phyloP scores from a whole-genome alignment of 2,329 filamentous ascomycete species.

The Pezicula radicicola region DNA sequence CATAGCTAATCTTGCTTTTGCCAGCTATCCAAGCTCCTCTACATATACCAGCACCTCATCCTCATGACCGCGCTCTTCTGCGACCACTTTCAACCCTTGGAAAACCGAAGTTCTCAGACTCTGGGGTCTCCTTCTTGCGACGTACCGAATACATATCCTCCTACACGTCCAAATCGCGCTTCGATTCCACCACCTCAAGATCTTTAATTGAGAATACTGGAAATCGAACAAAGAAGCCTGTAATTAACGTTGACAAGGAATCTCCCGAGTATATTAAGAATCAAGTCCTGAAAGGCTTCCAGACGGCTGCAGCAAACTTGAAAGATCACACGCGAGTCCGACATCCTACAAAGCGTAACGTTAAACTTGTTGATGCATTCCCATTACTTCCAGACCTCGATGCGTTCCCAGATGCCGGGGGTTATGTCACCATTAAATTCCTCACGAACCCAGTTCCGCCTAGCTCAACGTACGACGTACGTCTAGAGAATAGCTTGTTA shows the following conservation, averaged over 20 bases:
- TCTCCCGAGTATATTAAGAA: slow-evolving; percentile 64
- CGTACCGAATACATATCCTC: slow-evolving; percentile 92
- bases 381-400: slow-evolving; percentile 64
- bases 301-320: slow-evolving; percentile 49
- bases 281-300: slow-evolving; percentile 64
- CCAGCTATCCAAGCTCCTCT: slow-evolving; percentile 79
- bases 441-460: slow-evolving; percentile 59
- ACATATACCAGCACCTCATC: slow-evolving; percentile 69
- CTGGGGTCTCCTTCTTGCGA: slow-evolving; percentile 87
- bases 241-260: slow-evolving; percentile 50
- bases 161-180: slow-evolving; percentile 43
- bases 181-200: slow-evolving; percentile 51
- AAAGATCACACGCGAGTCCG: slow-evolving; percentile 51
- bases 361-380: slow-evolving; percentile 57
- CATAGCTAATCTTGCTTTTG: slow-evolving; percentile 17
- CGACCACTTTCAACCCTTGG: slow-evolving; percentile 80
- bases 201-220: slow-evolving; percentile 39
- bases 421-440: slow-evolving; percentile 69
- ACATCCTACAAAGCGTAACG: slow-evolving; percentile 53
- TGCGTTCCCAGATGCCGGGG: slow-evolving; percentile 67
- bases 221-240: slow-evolving; percentile 37
- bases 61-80: slow-evolving; percentile 80
- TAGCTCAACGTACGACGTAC: slow-evolving; percentile 52
- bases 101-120: slow-evolving; percentile 73
- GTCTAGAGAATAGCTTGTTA: slow-evolving; percentile 59